Evolutionary conservation across 1,284 basidiomycete genomes (phyloP), one percentile per base, ranked within the genome.

Genomic region (Bondarzewia mesenterica): DNA sequence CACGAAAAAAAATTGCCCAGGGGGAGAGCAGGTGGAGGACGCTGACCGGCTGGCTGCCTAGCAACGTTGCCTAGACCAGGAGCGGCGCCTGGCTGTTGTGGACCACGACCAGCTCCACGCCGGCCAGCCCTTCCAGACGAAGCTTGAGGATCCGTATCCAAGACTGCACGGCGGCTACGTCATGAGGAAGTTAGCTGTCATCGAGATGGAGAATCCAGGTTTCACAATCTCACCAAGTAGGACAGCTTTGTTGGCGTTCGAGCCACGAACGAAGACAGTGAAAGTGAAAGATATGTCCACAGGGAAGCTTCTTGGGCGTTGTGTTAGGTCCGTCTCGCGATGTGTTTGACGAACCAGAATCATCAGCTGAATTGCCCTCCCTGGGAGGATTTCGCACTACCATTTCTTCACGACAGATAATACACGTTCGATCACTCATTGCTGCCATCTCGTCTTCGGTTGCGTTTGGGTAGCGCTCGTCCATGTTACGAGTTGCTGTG

Each of bases 351-450:
- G 57, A 42, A 20, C 50, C 52, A 44, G 57, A 50, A 22, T 48
- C 32, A 25, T 50, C 51, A 26, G 52, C 57, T 36, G 43, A 46
- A 44, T 59, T 60, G 29, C 56, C 54, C 44, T 65, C 66, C 37
- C 55, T 58, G 42, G 66, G 63, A 47, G 56, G 50, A 23, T 56
- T 55, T 27, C 63, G 63, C 18, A 67, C 64, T 32, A 78, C 66
- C 92, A 99, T 94, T 63, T 99, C 95, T 67, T 99, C 95, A n/a
- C 96, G 79, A 62, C 96, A 98, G 57, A 99, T 98, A 60, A 99
- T 98, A 63, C 96, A 99, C 2, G 93, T 98, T 50, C 79, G 80
- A 67, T 99, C 96, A 44, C 79, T 85, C 74, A 87, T 82, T 7
- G 73, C 70, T 23, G 75, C 68, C 65, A 99, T 72, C 64, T 99